phyloP scores from a whole-genome alignment of 2,329 filamentous ascomycete genomes.

The Colletotrichum tropicicola region DNA sequence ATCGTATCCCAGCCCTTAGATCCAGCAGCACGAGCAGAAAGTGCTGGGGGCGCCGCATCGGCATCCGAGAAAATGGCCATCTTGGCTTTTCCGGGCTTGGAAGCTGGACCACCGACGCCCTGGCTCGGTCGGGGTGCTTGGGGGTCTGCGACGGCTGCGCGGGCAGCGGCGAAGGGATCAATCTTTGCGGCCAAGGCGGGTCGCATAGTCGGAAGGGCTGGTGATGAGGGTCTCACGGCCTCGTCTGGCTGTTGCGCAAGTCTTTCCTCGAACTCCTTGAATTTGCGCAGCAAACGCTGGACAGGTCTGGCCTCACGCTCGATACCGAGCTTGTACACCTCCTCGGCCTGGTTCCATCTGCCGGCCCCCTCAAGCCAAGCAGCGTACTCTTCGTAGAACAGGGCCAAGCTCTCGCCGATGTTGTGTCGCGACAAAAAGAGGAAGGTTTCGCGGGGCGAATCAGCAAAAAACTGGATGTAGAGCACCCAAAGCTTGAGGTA shows the following conservation, averaged over 20 bases:
- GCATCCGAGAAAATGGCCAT: constrained; percentile 91
- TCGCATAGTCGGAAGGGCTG: constrained; percentile 83
- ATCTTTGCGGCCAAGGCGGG: constrained; percentile 86
- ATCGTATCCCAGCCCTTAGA: constrained; percentile 92
- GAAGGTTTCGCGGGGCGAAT: constrained; percentile 92
- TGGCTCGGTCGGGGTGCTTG: constrained; percentile 68
- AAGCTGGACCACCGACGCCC: constrained; percentile 56
- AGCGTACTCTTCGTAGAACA: constrained; percentile 98
- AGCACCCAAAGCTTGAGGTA: constrained; percentile 95
- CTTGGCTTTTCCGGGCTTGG: constrained; percentile 79
- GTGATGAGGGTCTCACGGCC: constrained; percentile 78
- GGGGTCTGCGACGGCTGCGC: constrained; percentile 65
- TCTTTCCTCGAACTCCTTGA: constrained; percentile 87
- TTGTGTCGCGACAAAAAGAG: constrained; percentile 88
- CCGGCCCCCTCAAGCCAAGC: constrained; percentile 88
- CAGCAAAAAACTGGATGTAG: constrained; percentile 92
- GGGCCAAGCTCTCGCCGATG: constrained; percentile 85
- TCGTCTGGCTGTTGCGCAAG: constrained; percentile 72
- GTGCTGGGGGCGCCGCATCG: constrained; percentile 66
- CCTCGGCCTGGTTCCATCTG: constrained; percentile 90
- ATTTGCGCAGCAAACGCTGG: constrained; percentile 86
- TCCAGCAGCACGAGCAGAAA: constrained; percentile 59
- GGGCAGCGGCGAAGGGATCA: constrained; percentile 77
- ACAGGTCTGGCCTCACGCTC: constrained; percentile 86
- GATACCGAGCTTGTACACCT: constrained; percentile 91